Percentiles rank a stretch among this genome's conserved stretches.
phyloP scores from a whole-genome alignment of 2,329 filamentous ascomycete genomes.

The Fusarium globosum region DNA sequence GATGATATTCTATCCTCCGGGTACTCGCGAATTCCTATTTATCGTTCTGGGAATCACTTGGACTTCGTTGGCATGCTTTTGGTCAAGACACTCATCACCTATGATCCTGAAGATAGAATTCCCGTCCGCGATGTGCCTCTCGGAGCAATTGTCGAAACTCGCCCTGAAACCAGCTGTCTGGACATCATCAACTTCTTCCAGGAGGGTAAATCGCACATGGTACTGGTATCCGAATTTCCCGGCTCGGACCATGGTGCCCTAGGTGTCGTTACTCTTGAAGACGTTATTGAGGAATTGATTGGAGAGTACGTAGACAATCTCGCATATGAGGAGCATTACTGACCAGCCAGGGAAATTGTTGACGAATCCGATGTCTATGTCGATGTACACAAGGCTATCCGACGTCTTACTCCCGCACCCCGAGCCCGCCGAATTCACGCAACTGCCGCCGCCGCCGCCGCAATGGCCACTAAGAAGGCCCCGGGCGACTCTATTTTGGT shows the following conservation, averaged over 20 bases:
- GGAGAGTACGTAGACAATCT: constrained; percentile 77
- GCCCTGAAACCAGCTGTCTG: constrained; percentile 93
- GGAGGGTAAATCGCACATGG: constrained; percentile 99
- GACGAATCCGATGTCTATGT: constrained; percentile 99
- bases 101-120: constrained; percentile 92
- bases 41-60: constrained; percentile 81
- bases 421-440: constrained; percentile 69
- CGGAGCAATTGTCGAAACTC: constrained; percentile 93
- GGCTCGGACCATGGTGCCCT: constrained; percentile 92
- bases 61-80: constrained; percentile 98
- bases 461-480: constrained; percentile 47
- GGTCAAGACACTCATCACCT: constrained; percentile 98
- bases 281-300: constrained; percentile 98
- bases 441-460: constrained; percentile 47
- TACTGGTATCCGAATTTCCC: constrained; percentile 88
- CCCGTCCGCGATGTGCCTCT: constrained; percentile 90
- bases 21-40: constrained; percentile 95
- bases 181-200: constrained; percentile 99
- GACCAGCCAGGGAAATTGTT: constrained; percentile 82
- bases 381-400: constrained; percentile 97
- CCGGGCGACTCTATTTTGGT: constrained; percentile 48
- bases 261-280: constrained; percentile 94
- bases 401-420: constrained; percentile 86
- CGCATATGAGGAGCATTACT: constrained; percentile 1
- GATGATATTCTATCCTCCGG: constrained; percentile 92